Base-by-base conservation (phyloP, 352 stramenopile genomes). In the Phytophthora pinifolia region DNA sequence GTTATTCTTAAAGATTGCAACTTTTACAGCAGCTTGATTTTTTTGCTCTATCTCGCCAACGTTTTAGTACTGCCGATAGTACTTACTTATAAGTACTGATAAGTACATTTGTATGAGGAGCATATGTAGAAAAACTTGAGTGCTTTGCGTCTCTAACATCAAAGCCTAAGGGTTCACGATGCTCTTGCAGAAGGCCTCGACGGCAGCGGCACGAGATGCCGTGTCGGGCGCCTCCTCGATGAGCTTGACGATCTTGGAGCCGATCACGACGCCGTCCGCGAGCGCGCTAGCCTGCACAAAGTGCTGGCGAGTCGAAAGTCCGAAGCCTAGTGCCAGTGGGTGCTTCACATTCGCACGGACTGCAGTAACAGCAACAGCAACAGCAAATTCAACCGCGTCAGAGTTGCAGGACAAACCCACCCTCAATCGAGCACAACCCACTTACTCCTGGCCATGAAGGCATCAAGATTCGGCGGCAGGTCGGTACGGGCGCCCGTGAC, bases 251-350 rank as follows among this genome's bases (percentile, higher is more conserved):
- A 94, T 79, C 62, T 86, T 90, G 30, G 85, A 95, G 48, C 88
- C 86, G 65, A 96, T 96, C 56, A 96, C 86, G 34, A 92, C 82
- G 33, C 86, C 88, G 42, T 98, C 95, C 9, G 95, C 94, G 20
- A 99, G 77, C 32, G 83, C 78, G 44, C 93, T 87, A 1, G 98
- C 96, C 73, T 97, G 85, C 15, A 87, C 37, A 38, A 94, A 92
- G 62, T 98, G 92, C 47, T 98, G 70, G 25, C 91, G 89, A 35
- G 78, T 98, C 30, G 92, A 98, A 37, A 99, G 93, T 20, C 97
- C 97, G 70, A 99, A 99, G 45, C 97, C 97, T 10, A 99, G 88
- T 22, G 94, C 96, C 9, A 99, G 74, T 15, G 97, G 96, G 53
- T 86, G 67, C 65, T 84, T 90, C 41, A 93, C 81, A 58, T 92